A percentile compares a stretch with the other conserved stretches of the same genome.
phyloP scores from a whole-genome alignment of 106 monocot species.

The Dioscorea dumetorum region DNA sequence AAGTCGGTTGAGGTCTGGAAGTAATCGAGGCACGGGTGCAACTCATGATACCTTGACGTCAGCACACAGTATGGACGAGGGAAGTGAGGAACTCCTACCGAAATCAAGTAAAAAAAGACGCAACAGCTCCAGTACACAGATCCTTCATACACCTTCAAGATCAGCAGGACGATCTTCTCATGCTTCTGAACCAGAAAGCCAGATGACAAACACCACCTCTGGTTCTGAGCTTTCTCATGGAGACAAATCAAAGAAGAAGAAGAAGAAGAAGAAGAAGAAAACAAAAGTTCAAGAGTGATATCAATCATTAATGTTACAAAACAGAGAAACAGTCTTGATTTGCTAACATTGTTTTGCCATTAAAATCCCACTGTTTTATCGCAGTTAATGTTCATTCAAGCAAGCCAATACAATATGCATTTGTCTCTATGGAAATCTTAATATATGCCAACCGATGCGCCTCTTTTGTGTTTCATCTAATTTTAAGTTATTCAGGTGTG shows the following conservation, averaged over 20 bases:
- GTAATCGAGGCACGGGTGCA: slow-evolving; percentile 5
- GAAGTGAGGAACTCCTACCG: slow-evolving; percentile 11
- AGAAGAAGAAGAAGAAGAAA: slow-evolving; percentile 48
- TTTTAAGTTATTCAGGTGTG: too few relatives aligned
- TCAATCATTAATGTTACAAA: background rate
- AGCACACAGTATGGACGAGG: slow-evolving; percentile 9
- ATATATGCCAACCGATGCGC: too few relatives aligned
- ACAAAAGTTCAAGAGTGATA: slow-evolving; percentile 10
- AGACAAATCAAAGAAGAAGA: slow-evolving; percentile 32
- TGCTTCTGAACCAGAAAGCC: slow-evolving; percentile 20
- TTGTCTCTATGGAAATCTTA: too few relatives aligned
- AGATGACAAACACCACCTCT: slow-evolving; percentile 4
- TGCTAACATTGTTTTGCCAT: too few relatives aligned
- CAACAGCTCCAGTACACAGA: background rate
- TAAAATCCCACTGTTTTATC: too few relatives aligned
- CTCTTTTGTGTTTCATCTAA: too few relatives aligned
- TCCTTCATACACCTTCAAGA: slow-evolving; percentile 4
- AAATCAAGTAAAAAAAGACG: slow-evolving; percentile 28
- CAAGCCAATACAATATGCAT: too few relatives aligned
- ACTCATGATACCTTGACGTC: slow-evolving; percentile 37
- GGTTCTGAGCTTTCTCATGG: slow-evolving; percentile 15
- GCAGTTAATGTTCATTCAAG: too few relatives aligned
- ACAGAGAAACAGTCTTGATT: too few relatives aligned
- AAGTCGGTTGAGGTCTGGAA: slow-evolving; percentile 16
- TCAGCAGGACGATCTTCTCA: slow-evolving; percentile 18